A percentile compares a stretch with the other conserved stretches of the same genome.
Evolutionary conservation across 2,329 filamentous ascomycete species (phyloP).

Genomic region (Stagonosporopsis rhizophila): DNA sequence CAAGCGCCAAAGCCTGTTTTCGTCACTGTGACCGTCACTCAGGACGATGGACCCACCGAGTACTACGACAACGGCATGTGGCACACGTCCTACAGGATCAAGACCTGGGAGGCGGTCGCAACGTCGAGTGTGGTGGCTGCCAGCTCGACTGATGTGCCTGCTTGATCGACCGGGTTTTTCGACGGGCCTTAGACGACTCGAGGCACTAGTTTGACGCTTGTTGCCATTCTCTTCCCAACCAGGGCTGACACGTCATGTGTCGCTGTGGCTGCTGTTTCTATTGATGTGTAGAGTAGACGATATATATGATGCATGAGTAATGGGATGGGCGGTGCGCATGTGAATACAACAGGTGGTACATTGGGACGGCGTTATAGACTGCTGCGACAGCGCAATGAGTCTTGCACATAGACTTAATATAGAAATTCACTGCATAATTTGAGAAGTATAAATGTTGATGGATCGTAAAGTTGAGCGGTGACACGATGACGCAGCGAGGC

Average conservation of each 20-base stretch:
- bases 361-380: constrained; percentile 26
- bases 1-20: constrained; percentile 34
- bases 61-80: constrained; percentile 57
- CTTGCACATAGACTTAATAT: constrained; percentile 7
- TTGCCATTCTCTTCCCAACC: background rate
- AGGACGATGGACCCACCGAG: constrained; percentile 36
- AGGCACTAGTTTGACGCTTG: background rate
- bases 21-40: constrained; percentile 41
- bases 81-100: constrained; percentile 53
- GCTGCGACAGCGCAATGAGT: constrained; percentile 3
- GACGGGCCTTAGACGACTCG: background rate
- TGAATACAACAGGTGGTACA: constrained; percentile 11
- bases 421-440: constrained; percentile 8
- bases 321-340: constrained; percentile 4
- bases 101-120: constrained; percentile 36
- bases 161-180: background rate
- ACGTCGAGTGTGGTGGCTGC: background rate
- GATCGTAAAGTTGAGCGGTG: background rate
- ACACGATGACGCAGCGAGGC: constrained; percentile 39
- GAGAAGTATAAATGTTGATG: background rate
- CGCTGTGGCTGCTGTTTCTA: background rate
- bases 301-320: constrained; percentile 19
- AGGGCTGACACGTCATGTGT: background rate
- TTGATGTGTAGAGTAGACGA: background rate
- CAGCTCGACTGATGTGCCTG: constrained; percentile 17